phyloP scores from a whole-genome alignment of 2,329 filamentous ascomycete species.

The Sporothrix inflata region DNA sequence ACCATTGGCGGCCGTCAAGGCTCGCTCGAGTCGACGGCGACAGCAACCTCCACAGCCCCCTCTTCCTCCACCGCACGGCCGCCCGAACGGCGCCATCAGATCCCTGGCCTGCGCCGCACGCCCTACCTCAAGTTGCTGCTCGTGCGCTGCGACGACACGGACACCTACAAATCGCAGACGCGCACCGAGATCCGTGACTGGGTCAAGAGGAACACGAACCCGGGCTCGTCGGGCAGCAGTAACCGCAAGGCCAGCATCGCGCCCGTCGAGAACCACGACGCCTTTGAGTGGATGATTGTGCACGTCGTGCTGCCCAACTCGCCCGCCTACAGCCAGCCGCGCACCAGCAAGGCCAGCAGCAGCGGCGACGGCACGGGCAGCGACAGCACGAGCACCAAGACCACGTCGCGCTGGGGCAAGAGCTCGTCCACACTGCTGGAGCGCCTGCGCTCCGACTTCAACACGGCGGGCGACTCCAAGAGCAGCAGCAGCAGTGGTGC shows the following conservation, averaged over 20 bases:
- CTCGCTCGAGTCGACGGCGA: slow-evolving; percentile 41
- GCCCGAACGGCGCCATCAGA: slow-evolving; percentile 75
- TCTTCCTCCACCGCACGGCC: slow-evolving; percentile 43
- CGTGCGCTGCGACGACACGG: slow-evolving; percentile 92
- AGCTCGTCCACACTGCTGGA: slow-evolving; percentile 73
- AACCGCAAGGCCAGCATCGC: slow-evolving; percentile 64
- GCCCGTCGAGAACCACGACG: slow-evolving; percentile 85
- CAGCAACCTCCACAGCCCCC: slow-evolving; percentile 35
- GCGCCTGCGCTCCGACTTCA: slow-evolving; percentile 89
- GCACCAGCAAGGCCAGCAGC: slow-evolving; percentile 52
- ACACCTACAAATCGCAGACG: slow-evolving; percentile 82
- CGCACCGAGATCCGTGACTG: slow-evolving; percentile 84
- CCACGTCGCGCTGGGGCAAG: slow-evolving; percentile 47
- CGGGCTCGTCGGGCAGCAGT: slow-evolving; percentile 46
- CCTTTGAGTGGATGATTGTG: slow-evolving; percentile 91
- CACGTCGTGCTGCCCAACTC: slow-evolving; percentile 92
- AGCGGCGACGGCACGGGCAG: slow-evolving; percentile 54
- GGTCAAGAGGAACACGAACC: slow-evolving; percentile 75
- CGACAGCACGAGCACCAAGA: slow-evolving; percentile 49
- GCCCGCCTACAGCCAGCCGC: slow-evolving; percentile 75
- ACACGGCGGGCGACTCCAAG: slow-evolving; percentile 53
- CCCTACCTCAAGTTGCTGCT: slow-evolving; percentile 92
- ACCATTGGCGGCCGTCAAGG: slow-evolving; percentile 48
- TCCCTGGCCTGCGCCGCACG: slow-evolving; percentile 87
- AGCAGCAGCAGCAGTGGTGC: slow-evolving; percentile 79